Evolutionary conservation across 2,329 filamentous ascomycete species (phyloP).

Genomic region (Neophaeococcomyces aloes): DNA sequence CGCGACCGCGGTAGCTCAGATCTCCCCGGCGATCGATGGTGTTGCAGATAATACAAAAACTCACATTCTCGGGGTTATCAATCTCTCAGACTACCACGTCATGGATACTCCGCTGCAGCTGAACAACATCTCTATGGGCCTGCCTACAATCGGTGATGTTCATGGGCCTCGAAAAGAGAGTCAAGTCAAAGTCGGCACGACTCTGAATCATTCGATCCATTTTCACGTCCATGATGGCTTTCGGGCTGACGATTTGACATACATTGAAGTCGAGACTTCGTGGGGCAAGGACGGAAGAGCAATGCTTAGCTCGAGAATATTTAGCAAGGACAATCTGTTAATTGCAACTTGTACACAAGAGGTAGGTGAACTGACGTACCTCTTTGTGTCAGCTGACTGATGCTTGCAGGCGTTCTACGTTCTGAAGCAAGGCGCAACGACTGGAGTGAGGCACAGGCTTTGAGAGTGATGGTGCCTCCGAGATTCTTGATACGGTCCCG

Average conservation of each 20-base stretch:
- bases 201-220: constrained; percentile 20
- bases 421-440: constrained; percentile 16
- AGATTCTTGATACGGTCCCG: too few species aligned
- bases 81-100: constrained; percentile 19
- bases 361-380: too few species aligned
- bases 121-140: constrained; percentile 11
- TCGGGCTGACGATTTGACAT: constrained; percentile 18
- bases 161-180: constrained; percentile 7
- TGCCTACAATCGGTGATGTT: constrained; percentile 13
- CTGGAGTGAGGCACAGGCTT: too few species aligned
- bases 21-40: constrained; percentile 15
- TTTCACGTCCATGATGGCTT: constrained; percentile 19
- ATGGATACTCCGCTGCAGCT: constrained; percentile 17
- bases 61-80: constrained; percentile 18
- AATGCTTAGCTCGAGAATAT: constrained; percentile 18
- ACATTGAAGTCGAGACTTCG: constrained; percentile 17
- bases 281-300: constrained; percentile 20
- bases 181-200: constrained; percentile 18
- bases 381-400: neutral
- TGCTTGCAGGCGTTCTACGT: constrained; percentile 18
- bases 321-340: constrained; percentile 13
- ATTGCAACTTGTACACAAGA: constrained; percentile 20
- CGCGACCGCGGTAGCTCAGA: constrained; percentile 14
- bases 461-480: too few species aligned
- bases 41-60: constrained; percentile 9